These are phyloP conservation scores for Thyridium curvatum DNA, from an alignment of 2,329 filamentous ascomycete species.

Conservation along the genomic window DNA sequence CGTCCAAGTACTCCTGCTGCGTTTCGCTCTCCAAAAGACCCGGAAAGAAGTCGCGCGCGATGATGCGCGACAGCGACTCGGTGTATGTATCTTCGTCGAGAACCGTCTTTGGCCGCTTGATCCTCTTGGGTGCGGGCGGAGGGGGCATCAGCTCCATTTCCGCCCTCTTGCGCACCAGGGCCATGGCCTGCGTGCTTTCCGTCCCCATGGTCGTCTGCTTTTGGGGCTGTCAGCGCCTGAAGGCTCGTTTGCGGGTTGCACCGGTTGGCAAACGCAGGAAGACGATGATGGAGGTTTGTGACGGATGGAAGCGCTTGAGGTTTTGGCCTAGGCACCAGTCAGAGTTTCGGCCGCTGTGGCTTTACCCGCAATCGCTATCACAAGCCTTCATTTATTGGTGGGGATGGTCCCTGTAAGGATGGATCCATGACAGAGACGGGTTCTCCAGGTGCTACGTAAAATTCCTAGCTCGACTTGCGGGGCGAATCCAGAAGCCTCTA, in stretches of 20 bases:
- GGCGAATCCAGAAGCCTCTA: neutral
- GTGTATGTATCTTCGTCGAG: constrained; percentile 94
- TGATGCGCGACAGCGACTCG: constrained; percentile 84
- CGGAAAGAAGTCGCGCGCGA: constrained; percentile 94
- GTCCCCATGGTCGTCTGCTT: constrained; percentile 26
- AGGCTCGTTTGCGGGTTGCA: no score
- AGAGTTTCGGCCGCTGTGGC: no score
- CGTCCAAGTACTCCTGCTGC: constrained; percentile 88
- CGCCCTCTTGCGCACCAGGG: constrained; percentile 61
- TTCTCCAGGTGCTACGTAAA: no score
- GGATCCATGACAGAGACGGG: no score
- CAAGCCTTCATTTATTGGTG: no score
- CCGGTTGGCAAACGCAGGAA: no score
- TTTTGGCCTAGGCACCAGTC: no score
- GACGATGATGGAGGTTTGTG: no score
- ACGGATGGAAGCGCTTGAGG: no score
- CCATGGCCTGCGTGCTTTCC: constrained; percentile 34
- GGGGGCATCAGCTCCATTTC: constrained; percentile 80
- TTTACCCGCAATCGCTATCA: no score
- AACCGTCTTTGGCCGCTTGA: constrained; percentile 82
- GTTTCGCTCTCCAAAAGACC: constrained; percentile 79
- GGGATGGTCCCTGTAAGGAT: no score
- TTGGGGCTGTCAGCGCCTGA: neutral
- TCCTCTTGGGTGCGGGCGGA: constrained; percentile 76
- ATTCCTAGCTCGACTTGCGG: no score